Percentiles rank a stretch among this genome's conserved stretches.
phyloP scores from a whole-genome alignment of 73 alveolate species.

The Symbiodinium natans region DNA sequence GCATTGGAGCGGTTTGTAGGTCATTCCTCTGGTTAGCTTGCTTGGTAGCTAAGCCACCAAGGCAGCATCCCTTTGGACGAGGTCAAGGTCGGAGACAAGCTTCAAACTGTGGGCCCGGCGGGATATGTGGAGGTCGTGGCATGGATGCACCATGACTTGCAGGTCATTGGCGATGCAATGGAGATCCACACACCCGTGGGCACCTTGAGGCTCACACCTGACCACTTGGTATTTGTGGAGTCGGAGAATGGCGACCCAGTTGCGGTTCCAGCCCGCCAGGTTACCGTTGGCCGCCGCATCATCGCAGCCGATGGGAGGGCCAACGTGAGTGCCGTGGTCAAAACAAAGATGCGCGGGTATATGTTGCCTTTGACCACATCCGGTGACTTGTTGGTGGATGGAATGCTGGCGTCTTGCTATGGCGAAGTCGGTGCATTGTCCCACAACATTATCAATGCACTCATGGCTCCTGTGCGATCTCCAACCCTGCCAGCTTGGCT shows the following conservation, averaged over 20 bases:
- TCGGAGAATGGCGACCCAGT: neutral
- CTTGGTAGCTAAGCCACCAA: neutral
- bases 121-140: conserved; percentile 16
- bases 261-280: neutral
- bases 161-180: conserved; percentile 5
- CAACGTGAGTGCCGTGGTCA: conserved; percentile 17
- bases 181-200: conserved; percentile 1
- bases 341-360: neutral
- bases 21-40: neutral
- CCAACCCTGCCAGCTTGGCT: neutral
- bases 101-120: neutral
- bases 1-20: too few relatives aligned
- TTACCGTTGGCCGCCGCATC: neutral
- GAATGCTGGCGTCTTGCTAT: conserved; percentile 26
- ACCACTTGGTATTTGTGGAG: conserved; percentile 8
- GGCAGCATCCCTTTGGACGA: neutral
- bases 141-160: conserved; percentile 30
- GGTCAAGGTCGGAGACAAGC: conserved; percentile 32
- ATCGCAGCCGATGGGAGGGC: neutral
- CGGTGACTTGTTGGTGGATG: conserved; percentile 21
- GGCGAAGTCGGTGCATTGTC: conserved; percentile 17
- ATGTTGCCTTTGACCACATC: conserved; percentile 40
- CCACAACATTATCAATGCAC: conserved; percentile 5
- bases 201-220: conserved; percentile 3
- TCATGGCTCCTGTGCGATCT: conserved; percentile 18